Base-by-base conservation (phyloP, 1,284 basidiomycete genomes). In the Anthracocystis panici-leucophaei region DNA sequence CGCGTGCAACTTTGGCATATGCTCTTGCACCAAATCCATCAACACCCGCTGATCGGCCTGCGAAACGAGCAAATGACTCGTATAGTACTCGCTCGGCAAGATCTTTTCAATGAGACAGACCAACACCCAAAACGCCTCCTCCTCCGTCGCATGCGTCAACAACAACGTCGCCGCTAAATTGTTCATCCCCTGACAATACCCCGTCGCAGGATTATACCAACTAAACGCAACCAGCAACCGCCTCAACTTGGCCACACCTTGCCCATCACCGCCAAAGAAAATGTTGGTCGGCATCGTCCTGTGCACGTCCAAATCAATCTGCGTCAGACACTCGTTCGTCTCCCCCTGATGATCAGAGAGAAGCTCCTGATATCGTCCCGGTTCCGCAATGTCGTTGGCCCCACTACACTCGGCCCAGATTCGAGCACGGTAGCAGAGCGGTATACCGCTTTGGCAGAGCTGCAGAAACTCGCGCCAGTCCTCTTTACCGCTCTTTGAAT, bases 91-190 rank as follows among this genome's bases (percentile, higher is more conserved):
- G 50, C 78, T 80, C 0, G 87, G 87, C 20, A 87, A 74, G 33
- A 86, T 85, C 68, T 85, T 85, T 65, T 86, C 94, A 20, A 79
- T 72, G 65, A 98, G 92, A 27, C 93, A 93, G 0, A 91, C 88
- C 11, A 98, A 91, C 20, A 93, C 92, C 96, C 95, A 99, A 84
- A 97, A 99, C 0, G 96, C 96, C 70, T 97, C 94, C 87, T 98
- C 95, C 86, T 96, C 92, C 77, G 93, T 92, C 2, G 95, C 93
- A 76, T 96, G 92, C 0, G 95, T 94, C 2, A 99, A 89, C 2
- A 99, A 89, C 1, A 99, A 88, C 0, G 95, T 97, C 2, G 96
- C 97, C 0, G 95, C 93, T 57, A 99, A 84, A 82, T 96, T 90
- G 85, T 97, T 97, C 94, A 97, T 96, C 50, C 94, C 83, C 53